A percentile compares a stretch with the other conserved stretches of the same genome.
phyloP scores from a whole-genome alignment of 73 alveolate genomes.

The Breviolum minutum region DNA sequence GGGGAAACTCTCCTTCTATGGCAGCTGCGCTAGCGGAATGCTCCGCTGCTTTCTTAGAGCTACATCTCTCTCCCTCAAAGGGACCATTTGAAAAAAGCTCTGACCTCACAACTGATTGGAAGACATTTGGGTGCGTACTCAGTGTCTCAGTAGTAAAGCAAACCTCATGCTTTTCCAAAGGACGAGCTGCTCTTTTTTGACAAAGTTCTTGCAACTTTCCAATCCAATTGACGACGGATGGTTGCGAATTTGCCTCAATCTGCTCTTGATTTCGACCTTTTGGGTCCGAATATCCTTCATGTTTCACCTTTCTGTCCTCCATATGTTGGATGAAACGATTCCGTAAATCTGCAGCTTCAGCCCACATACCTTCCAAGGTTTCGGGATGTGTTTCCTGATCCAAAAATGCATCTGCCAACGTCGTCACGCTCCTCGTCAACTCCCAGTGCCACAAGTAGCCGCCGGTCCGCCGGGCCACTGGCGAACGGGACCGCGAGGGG shows the following conservation, averaged over 20 bases:
- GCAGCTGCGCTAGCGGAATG: not conserved
- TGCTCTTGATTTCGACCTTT: not conserved
- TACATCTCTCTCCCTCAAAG: not conserved
- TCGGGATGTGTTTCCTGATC: not conserved
- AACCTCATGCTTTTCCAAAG: slow-evolving; percentile 1
- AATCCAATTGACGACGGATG: not conserved
- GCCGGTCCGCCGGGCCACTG: not conserved
- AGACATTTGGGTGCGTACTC: not conserved
- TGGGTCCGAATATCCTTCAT: not conserved
- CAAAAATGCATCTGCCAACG: slow-evolving; percentile 7
- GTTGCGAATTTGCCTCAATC: no score
- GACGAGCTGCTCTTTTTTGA: not conserved
- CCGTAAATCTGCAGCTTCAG: no score
- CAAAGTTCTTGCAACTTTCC: not conserved
- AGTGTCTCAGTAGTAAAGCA: not conserved
- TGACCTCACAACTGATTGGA: not conserved
- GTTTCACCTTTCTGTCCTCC: not conserved
- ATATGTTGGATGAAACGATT: no score
- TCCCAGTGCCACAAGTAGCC: not conserved
- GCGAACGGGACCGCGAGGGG: not conserved
- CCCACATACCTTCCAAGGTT: no score
- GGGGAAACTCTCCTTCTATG: not conserved
- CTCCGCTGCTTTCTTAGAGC: not conserved
- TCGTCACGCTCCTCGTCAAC: not conserved
- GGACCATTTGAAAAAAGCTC: not conserved